Evolutionary conservation across 179 eudicot species (phyloP).

Genomic region (Camellia oleifera): DNA sequence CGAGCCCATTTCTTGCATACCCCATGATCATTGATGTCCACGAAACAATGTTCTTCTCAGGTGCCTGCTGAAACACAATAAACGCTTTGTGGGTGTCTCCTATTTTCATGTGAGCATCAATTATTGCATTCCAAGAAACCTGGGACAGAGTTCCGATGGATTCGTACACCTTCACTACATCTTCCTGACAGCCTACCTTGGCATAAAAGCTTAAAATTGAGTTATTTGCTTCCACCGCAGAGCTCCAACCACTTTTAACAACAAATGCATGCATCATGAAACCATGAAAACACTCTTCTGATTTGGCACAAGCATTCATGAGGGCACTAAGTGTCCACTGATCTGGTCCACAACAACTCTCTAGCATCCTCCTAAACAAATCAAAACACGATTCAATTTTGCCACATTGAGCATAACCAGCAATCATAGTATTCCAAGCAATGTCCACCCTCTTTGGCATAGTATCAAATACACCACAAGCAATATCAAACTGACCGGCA

Average conservation of each 20-base stretch:
- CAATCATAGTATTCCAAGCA: constrained; percentile 66
- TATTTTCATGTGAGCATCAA: constrained; percentile 65
- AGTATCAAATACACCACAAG: constrained; percentile 31
- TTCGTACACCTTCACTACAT: constrained; percentile 36
- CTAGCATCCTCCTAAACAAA: constrained; percentile 50
- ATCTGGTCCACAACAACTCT: constrained; percentile 37
- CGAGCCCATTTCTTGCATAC: constrained; percentile 45
- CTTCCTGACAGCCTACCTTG: constrained; percentile 35
- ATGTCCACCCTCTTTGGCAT: constrained; percentile 51
- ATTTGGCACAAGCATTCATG: constrained; percentile 46
- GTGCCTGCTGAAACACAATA: constrained; percentile 39
- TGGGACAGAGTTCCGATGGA: constrained; percentile 30
- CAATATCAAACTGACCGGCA: constrained; percentile 36
- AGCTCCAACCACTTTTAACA: constrained; percentile 50
- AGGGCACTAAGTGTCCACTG: constrained; percentile 59
- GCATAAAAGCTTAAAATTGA: constrained; percentile 59
- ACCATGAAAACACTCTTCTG: constrained; percentile 33
- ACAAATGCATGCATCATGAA: constrained; percentile 41
- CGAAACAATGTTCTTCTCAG: constrained; percentile 45
- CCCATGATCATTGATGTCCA: constrained; percentile 69
- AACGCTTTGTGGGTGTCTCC: constrained; percentile 44
- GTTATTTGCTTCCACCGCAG: constrained; percentile 51
- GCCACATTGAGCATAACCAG: constrained; percentile 45
- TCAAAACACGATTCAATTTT: constrained; percentile 33
- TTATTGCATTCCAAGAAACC: constrained; percentile 57